Conservation (phyloP, 116 monocot species). For the Dioscorea cayenensis region DNA sequence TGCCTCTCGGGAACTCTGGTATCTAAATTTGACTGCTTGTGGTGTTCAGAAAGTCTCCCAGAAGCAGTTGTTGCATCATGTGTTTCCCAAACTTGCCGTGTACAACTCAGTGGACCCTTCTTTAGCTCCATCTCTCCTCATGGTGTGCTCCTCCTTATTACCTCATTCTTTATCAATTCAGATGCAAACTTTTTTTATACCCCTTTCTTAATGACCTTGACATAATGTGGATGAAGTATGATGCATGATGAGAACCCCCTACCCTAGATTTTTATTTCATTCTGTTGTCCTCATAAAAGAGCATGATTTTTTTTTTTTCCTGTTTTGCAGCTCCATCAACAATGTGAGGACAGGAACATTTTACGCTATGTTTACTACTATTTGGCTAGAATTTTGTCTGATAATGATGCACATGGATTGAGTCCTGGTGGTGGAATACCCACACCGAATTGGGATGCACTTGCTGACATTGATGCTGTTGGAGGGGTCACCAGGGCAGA, state of each 20-base stretch:
- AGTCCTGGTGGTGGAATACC: slow-evolving; percentile 96
- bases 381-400: slow-evolving; percentile 94
- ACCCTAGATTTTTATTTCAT: background rate
- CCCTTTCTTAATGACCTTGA: too few relatives aligned
- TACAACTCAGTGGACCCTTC: slow-evolving; percentile 99
- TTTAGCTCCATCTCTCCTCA: slow-evolving; percentile 97
- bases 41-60: slow-evolving; percentile 81
- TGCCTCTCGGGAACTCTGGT: slow-evolving; percentile 3
- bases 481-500: slow-evolving; percentile 98
- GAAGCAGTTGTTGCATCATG: slow-evolving; percentile 79
- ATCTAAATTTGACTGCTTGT: slow-evolving; percentile 9
- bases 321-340: slow-evolving; percentile 85
- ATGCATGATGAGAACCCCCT: too few relatives aligned
- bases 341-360: slow-evolving; percentile 90
- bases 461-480: slow-evolving; percentile 97
- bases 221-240: too few relatives aligned
- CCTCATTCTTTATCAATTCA: background rate
- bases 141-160: slow-evolving; percentile 42
- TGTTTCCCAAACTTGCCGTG: slow-evolving; percentile 98
- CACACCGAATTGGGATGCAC: slow-evolving; percentile 99
- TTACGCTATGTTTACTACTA: slow-evolving; percentile 99
- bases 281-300: background rate
- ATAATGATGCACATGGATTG: slow-evolving; percentile 76
- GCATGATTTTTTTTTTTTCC: background rate
- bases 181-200: background rate